These are phyloP conservation scores for Malbranchea cinnamomea DNA, from an alignment of 2,329 filamentous ascomycete species.

Conservation along the genomic window DNA sequence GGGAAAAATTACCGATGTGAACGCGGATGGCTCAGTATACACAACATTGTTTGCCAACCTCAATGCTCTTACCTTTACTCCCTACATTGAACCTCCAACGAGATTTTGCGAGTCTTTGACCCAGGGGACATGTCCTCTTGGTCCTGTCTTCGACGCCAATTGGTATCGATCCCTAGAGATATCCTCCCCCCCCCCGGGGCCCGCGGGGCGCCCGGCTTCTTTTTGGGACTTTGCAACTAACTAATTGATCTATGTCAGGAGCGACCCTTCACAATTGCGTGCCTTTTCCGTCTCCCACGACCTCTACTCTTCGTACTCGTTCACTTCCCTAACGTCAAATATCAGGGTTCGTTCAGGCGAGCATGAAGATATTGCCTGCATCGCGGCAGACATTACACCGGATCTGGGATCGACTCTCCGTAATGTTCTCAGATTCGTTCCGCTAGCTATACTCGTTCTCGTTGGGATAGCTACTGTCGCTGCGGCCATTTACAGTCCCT, in stretches of 20 bases:
- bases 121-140: slow-evolving; percentile 56
- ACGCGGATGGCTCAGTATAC: slow-evolving; percentile 42
- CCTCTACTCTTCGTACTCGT: slow-evolving; percentile 70
- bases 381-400: slow-evolving; percentile 71
- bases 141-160: slow-evolving; percentile 52
- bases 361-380: slow-evolving; percentile 51
- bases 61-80: slow-evolving; percentile 62
- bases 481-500: slow-evolving; percentile 79
- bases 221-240: slow-evolving; percentile 2
- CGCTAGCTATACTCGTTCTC: slow-evolving; percentile 60
- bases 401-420: slow-evolving; percentile 55
- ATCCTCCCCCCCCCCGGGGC: slow-evolving; percentile 2
- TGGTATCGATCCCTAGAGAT: slow-evolving; percentile 17
- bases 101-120: slow-evolving; percentile 52
- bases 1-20: slow-evolving; percentile 63
- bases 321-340: slow-evolving; percentile 63
- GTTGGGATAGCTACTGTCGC: slow-evolving; percentile 71
- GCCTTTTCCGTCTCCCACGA: slow-evolving; percentile 60
- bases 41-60: slow-evolving; percentile 61
- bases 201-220: slow-evolving; percentile 3
- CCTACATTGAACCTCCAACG: slow-evolving; percentile 38
- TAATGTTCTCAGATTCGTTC: slow-evolving; percentile 59
- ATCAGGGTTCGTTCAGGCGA: slow-evolving; percentile 67
- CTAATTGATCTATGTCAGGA: slow-evolving; percentile 16
- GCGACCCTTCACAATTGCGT: slow-evolving; percentile 41